Conservation (phyloP, 129 eudicot species). For the sunflower (Helianthus annuus) region DNA sequence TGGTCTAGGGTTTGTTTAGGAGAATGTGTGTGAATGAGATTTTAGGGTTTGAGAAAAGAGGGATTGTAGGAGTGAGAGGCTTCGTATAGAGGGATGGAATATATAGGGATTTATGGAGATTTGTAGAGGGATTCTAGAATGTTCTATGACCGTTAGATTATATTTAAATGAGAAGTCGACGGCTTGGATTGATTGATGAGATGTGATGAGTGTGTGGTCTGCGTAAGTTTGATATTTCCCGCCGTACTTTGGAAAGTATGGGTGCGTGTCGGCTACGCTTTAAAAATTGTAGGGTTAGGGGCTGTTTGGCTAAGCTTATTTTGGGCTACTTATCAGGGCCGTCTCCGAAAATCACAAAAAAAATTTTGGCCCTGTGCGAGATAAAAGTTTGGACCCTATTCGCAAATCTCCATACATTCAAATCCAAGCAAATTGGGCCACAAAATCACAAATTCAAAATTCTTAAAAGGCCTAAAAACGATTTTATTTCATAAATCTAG, state of each 20-base stretch:
- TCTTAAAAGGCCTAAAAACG: too few species aligned
- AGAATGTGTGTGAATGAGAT: neutral
- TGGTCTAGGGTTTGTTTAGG: neutral
- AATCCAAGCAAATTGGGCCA: too few species aligned
- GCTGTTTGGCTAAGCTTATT: too few species aligned
- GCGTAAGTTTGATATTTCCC: neutral
- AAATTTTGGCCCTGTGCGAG: too few species aligned
- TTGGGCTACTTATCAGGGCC: too few species aligned
- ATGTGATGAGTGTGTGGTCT: neutral
- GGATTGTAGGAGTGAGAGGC: neutral
- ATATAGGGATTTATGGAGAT: constrained; percentile 2
- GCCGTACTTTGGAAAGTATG: neutral
- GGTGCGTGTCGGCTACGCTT: neutral
- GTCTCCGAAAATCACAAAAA: too few species aligned
- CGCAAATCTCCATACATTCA: too few species aligned
- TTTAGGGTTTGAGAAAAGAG: constrained; percentile 5
- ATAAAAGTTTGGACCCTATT: too few species aligned
- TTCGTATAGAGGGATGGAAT: neutral
- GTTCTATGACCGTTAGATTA: constrained; percentile 16
- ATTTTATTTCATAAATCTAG: too few species aligned
- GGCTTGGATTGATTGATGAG: constrained; percentile 15
- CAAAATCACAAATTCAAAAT: too few species aligned
- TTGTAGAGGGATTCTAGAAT: constrained; percentile 18
- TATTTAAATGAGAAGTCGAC: neutral
- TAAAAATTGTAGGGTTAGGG: too few species aligned